phyloP scores from a whole-genome alignment of 345 rosid genomes.

The Gossypium rotundifolium region DNA sequence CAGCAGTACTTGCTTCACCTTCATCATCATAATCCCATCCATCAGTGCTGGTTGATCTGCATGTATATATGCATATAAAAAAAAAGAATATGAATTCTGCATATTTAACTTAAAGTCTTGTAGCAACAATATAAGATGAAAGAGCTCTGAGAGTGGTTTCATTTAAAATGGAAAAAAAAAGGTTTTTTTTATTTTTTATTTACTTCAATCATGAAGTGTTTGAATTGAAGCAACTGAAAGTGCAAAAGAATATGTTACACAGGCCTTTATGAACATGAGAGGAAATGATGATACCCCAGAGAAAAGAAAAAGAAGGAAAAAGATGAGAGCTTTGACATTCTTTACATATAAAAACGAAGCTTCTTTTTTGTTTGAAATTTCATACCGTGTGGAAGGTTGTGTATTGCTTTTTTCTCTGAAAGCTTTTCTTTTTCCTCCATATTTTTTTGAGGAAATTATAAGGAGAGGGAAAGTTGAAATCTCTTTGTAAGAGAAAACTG shows the following conservation, averaged over 20 bases:
- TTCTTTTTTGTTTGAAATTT: not conserved
- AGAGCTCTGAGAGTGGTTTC: not conserved
- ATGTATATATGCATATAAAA: not conserved
- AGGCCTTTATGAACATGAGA: not conserved
- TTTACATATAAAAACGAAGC: not conserved
- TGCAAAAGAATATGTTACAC: not conserved
- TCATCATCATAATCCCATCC: conserved; percentile 10
- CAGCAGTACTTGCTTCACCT: not conserved
- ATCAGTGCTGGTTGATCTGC: conserved; percentile 16
- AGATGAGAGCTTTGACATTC: conserved; percentile 7
- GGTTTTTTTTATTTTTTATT: not conserved
- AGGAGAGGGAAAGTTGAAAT: not conserved
- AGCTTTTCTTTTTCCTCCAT: conserved; percentile 32
- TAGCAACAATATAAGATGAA: not conserved
- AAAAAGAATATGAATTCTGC: not conserved
- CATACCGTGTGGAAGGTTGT: conserved; percentile 36
- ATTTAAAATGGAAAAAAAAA: not conserved
- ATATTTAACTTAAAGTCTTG: not conserved
- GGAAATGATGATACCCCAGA: not conserved
- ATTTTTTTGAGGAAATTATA: conserved; percentile 1
- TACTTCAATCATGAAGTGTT: not conserved
- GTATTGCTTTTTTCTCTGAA: conserved; percentile 32
- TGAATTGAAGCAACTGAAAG: not conserved
- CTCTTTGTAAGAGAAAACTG: not conserved
- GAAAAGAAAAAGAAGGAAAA: not conserved